Conservation (phyloP, 2,329 filamentous ascomycete species). For the Stagonosporopsis vannaccii region DNA sequence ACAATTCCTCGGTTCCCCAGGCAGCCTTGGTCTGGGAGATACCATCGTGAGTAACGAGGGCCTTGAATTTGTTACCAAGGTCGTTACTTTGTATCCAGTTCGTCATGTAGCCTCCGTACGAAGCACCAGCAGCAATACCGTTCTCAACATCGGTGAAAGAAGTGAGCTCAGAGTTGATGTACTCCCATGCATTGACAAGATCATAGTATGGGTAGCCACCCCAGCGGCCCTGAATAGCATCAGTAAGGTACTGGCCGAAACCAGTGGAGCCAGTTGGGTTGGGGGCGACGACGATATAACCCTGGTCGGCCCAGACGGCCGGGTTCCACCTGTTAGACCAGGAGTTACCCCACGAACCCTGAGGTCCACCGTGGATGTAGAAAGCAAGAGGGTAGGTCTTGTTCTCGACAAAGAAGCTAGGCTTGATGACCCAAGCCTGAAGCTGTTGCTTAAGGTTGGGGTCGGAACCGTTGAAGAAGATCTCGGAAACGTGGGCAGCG, state of each 20-base stretch:
- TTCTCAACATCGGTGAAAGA: conserved; percentile 71
- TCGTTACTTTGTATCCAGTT: conserved; percentile 91
- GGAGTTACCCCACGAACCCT: conserved; percentile 74
- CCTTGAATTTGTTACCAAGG: conserved; percentile 84
- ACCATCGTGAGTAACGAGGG: conserved; percentile 87
- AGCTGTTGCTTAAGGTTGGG: conserved; percentile 62
- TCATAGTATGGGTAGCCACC: conserved; percentile 87
- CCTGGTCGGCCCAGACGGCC: conserved; percentile 84
- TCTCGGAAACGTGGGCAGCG: conserved; percentile 68
- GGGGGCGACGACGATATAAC: conserved; percentile 81
- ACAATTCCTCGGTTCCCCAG: conserved; percentile 59
- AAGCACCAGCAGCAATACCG: conserved; percentile 76
- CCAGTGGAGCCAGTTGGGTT: conserved; percentile 88
- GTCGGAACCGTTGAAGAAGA: conserved; percentile 73
- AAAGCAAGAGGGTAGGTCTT: conserved; percentile 82
- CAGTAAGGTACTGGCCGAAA: conserved; percentile 78
- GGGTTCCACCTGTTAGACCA: conserved; percentile 89
- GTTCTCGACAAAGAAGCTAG: conserved; percentile 67
- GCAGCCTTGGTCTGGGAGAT: conserved; percentile 68
- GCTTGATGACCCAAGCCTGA: conserved; percentile 72
- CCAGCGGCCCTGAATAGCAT: conserved; percentile 82
- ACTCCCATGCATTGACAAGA: conserved; percentile 78
- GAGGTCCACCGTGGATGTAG: conserved; percentile 83
- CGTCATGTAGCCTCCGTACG: conserved; percentile 55
- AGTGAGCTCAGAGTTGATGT: conserved; percentile 68